Evolutionary conservation across 306 rosid species (phyloP), one percentile per base, ranked within the genome.

Genomic region (Parietaria judaica): DNA sequence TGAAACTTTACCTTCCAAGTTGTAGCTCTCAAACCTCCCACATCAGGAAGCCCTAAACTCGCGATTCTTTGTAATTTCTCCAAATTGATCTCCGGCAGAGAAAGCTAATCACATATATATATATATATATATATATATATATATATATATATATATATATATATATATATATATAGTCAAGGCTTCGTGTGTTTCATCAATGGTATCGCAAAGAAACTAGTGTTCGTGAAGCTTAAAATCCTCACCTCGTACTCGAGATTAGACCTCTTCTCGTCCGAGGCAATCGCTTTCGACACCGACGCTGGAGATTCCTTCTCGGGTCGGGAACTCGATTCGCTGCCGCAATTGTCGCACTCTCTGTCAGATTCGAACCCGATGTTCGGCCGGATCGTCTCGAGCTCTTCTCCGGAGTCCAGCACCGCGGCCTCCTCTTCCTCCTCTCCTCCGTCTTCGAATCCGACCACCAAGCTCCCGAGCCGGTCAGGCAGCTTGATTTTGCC

Each of bases 31-130:
- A 85, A 77, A 65, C 83, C 75, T 64, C 86, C 95, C 71, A 77
- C 95, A 70, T 85, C 76, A 6, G 82, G 88, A 75, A 85, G 80
- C 54, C 96, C 95, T 54, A 80, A 66, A 73, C 76, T 70, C 4
- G 88, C 84, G 75, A 81, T 74, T 78, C 95, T 81, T 66, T 82
- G 96, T 63, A 83, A 70, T 72, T 81, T 83, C 37, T 88, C 94
- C 79, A 88, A 73, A 70, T 83, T 83, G 37, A 88, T 76, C 84
- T 83, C 84, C 13, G 53, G 70, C 61, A 35, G 79, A 67, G 89
- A 81, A 71, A 88, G 77, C 96, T 88, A 15, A 35, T 13, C 53
- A 65, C 17, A 45, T 16, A 35, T 16, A 31, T 1, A 63, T 39
- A 12, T 14, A 34, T 1, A 17, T 36, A 12, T 13, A 23, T 4